These are phyloP conservation scores for Naganishia onofrii DNA, from an alignment of 768 basidiomycete species.

Conservation along the genomic window DNA sequence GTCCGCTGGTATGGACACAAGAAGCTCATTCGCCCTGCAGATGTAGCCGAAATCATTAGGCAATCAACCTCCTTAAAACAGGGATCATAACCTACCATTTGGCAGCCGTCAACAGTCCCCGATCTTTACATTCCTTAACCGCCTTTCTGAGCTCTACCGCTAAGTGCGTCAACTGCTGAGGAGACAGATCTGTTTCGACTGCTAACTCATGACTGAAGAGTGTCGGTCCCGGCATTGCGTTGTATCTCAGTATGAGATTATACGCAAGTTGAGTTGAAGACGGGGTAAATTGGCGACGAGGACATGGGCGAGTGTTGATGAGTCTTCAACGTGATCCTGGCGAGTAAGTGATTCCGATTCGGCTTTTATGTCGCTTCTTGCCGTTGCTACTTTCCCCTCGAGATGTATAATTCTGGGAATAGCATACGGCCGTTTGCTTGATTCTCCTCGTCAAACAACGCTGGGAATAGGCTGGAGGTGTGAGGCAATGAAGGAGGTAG, in stretches of 20 bases:
- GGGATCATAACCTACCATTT: slow-evolving; percentile 25
- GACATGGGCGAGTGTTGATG: neutral
- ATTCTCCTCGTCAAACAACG: too few relatives aligned
- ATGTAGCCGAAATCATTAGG: neutral
- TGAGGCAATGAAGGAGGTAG: too few relatives aligned
- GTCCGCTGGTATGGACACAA: slow-evolving; percentile 24
- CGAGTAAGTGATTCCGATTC: neutral
- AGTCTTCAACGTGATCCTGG: neutral
- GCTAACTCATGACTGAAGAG: neutral
- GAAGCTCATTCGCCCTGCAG: slow-evolving; percentile 30
- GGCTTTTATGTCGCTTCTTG: too few relatives aligned
- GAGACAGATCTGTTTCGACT: neutral
- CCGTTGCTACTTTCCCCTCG: too few relatives aligned
- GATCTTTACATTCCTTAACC: slow-evolving; percentile 30
- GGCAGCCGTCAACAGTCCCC: slow-evolving; percentile 27
- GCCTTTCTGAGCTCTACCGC: slow-evolving; percentile 28
- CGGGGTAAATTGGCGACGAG: neutral
- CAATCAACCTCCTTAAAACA: neutral
- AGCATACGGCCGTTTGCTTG: too few relatives aligned
- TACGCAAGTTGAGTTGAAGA: neutral
- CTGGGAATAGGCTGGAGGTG: too few relatives aligned
- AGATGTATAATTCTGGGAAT: too few relatives aligned
- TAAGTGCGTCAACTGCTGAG: slow-evolving; percentile 17
- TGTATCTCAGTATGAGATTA: neutral
- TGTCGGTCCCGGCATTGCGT: neutral